These are phyloP conservation scores for Argentina anserina DNA, from an alignment of 306 rosid genomes.

Conservation along the genomic window DNA sequence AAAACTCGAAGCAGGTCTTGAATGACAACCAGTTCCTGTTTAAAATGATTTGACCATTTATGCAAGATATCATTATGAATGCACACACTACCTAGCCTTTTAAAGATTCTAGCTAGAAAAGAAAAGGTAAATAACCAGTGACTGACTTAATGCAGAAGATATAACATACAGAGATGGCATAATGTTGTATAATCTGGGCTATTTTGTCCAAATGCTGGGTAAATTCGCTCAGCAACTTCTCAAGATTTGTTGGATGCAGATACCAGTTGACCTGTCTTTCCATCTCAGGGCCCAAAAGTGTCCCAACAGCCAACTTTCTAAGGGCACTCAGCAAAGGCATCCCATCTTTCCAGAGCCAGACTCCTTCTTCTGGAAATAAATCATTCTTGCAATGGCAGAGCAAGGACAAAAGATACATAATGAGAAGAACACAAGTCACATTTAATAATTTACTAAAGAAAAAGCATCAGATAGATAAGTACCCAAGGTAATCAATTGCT, in stretches of 20 bases:
- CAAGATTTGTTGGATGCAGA: slow-evolving; percentile 65
- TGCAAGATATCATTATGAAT: neutral
- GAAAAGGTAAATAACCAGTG: neutral
- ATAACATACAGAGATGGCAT: slow-evolving; percentile 84
- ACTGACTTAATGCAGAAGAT: slow-evolving; percentile 18
- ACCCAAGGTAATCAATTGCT: neutral
- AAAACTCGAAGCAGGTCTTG: slow-evolving; percentile 91
- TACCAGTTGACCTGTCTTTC: slow-evolving; percentile 87
- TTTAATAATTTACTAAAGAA: neutral
- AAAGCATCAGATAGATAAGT: neutral
- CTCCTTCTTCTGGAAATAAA: slow-evolving; percentile 87
- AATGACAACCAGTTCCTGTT: slow-evolving; percentile 74
- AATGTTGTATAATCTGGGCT: slow-evolving; percentile 80
- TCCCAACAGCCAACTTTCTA: slow-evolving; percentile 79
- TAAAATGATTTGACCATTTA: slow-evolving; percentile 16
- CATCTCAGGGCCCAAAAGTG: slow-evolving; percentile 72
- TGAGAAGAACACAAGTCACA: neutral
- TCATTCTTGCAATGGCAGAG: slow-evolving; percentile 64
- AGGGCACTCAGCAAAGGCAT: slow-evolving; percentile 86
- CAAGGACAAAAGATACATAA: neutral
- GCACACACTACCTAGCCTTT: neutral
- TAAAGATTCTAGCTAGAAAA: neutral
- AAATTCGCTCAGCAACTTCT: slow-evolving; percentile 74
- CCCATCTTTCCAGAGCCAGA: slow-evolving; percentile 86
- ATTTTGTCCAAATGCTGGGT: slow-evolving; percentile 70